These are phyloP conservation scores for Fonsecaea erecta DNA, from an alignment of 2,329 filamentous ascomycete genomes.

Conservation along the genomic window DNA sequence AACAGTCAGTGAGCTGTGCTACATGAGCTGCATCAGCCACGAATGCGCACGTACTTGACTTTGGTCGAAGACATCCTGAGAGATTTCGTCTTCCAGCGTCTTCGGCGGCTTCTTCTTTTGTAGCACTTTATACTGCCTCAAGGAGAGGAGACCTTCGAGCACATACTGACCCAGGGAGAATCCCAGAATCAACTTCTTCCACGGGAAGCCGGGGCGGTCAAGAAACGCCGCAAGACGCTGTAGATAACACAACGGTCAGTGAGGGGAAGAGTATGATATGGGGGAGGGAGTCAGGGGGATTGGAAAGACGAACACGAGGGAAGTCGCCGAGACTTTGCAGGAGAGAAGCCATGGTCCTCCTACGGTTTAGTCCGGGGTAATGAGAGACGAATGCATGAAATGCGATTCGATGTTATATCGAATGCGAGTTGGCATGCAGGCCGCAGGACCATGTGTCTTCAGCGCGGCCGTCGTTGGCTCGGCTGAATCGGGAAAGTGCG, in stretches of 20 bases:
- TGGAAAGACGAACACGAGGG: constrained; percentile 33
- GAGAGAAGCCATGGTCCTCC: constrained; percentile 36
- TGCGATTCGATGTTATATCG: neutral
- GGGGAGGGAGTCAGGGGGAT: constrained; percentile 11
- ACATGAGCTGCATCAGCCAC: neutral
- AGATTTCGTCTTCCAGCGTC: constrained; percentile 85
- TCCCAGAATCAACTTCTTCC: constrained; percentile 94
- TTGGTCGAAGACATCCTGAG: constrained; percentile 90
- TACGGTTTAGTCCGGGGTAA: neutral
- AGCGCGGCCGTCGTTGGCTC: neutral
- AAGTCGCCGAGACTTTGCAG: constrained; percentile 37
- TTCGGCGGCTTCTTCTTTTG: constrained; percentile 79
- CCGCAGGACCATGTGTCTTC: neutral
- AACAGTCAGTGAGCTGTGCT: constrained; percentile 5
- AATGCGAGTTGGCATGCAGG: constrained; percentile 1
- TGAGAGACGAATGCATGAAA: constrained; percentile 12
- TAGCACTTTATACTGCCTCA: constrained; percentile 87
- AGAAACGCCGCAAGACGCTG: constrained; percentile 79
- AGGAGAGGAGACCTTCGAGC: constrained; percentile 85
- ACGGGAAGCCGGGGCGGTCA: constrained; percentile 91
- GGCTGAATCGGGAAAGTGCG: constrained; percentile 24
- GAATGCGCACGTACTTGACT: constrained; percentile 65
- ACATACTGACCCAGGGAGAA: constrained; percentile 92
- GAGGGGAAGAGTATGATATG: constrained; percentile 4
- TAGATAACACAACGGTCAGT: constrained; percentile 12